Evolutionary conservation across 768 basidiomycete species (phyloP).

Genomic region (Russula brevipes): DNA sequence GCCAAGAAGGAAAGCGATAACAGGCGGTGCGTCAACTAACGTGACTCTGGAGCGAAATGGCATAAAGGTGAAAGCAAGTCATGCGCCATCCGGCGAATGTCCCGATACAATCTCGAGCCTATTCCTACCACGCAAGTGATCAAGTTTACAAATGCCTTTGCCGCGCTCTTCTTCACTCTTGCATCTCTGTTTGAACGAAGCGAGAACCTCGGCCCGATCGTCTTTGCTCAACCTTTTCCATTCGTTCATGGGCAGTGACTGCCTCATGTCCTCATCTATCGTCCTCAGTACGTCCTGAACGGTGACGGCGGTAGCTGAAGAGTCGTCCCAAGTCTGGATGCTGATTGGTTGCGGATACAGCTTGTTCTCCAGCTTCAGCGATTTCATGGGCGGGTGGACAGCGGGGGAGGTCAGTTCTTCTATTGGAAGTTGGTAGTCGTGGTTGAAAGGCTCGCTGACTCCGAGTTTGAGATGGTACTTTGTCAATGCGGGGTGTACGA

Average conservation of each 20-base stretch:
- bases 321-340: background rate
- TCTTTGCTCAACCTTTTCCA: background rate
- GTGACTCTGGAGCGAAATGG: too few relatives aligned
- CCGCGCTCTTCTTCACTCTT: background rate
- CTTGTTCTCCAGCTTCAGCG: constrained; percentile 4
- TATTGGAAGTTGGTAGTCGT: constrained; percentile 4
- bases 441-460: background rate
- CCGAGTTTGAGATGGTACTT: constrained; percentile 16
- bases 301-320: background rate
- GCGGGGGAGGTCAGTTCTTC: constrained; percentile 10
- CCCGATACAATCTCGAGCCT: constrained; percentile 10
- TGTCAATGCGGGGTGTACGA: constrained; percentile 4
- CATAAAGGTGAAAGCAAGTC: background rate
- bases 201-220: background rate
- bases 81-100: background rate
- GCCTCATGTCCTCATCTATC: constrained; percentile 4
- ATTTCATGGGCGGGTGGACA: background rate
- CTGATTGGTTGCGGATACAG: constrained; percentile 7
- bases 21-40: background rate
- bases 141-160: background rate
- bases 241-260: background rate
- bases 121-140: constrained; percentile 7
- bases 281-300: constrained; percentile 7
- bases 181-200: constrained; percentile 6
- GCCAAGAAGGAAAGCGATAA: background rate